A percentile compares a stretch with the other conserved stretches of the same genome.
These are phyloP conservation scores for Cryptococcus wingfieldii DNA, from an alignment of 1,284 basidiomycete species.

Conservation along the genomic window DNA sequence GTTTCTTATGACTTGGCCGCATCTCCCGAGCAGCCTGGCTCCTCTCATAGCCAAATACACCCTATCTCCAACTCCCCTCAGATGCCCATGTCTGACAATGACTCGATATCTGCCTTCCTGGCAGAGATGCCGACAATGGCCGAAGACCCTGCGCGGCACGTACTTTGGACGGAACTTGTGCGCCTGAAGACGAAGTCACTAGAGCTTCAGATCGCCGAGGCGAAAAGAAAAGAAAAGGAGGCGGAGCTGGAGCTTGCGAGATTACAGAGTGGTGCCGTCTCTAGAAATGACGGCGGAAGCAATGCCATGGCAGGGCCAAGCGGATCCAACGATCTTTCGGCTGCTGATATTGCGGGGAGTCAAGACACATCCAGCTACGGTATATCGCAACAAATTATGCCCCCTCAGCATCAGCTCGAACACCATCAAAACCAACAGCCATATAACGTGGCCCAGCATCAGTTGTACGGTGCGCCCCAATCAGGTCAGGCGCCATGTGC, in stretches of 20 bases:
- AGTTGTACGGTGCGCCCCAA: background rate
- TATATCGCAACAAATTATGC: background rate
- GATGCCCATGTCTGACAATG: background rate
- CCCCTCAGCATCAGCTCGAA: background rate
- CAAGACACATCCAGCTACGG: background rate
- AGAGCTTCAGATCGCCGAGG: conserved; percentile 46
- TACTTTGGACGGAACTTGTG: conserved; percentile 42
- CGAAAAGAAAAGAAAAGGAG: conserved; percentile 38
- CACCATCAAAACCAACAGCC: background rate
- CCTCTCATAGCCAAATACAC: background rate
- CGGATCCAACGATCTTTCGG: background rate
- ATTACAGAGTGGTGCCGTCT: conserved; percentile 18
- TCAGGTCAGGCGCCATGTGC: background rate
- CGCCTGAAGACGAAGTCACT: conserved; percentile 35
- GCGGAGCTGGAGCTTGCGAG: conserved; percentile 40
- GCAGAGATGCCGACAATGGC: conserved; percentile 23
- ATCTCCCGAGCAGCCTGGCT: background rate
- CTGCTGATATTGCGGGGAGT: conserved; percentile 3
- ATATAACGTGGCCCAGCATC: background rate
- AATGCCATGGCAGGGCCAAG: conserved; percentile 12
- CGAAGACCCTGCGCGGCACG: conserved; percentile 26
- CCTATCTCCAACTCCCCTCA: background rate
- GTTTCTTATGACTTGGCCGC: background rate
- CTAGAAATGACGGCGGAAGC: background rate
- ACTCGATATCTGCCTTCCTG: conserved; percentile 18